Base-by-base conservation (phyloP, 2,329 filamentous ascomycete species). In the Fusarium armeniacum region DNA sequence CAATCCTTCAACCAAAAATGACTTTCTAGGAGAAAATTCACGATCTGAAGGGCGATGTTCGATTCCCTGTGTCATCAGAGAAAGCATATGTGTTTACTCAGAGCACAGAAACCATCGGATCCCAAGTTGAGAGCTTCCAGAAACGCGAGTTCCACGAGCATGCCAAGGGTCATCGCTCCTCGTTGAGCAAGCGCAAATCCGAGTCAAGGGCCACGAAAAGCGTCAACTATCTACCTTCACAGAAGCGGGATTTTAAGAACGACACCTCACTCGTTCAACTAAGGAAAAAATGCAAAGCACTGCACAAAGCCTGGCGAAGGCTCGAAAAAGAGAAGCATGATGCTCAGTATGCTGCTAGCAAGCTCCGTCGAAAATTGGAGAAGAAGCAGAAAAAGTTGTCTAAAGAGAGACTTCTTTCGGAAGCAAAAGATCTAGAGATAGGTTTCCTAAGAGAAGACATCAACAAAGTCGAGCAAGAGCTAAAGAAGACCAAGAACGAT, bases 401-500 rank as follows among this genome's bases (percentile, higher is more conserved):
- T 0, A 24, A 32, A 22, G 57, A 46, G 20, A 32, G 4, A 5
- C 18, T 13, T 2, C 24, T 43, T 35, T 56, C 12, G 1, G 20
- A 12, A 12, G 18, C 26, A 24, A 41, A 62, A 20, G 18, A 33
- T 8, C 20, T 62, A 1, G 40, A 62, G 3, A 62, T 54, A 12
- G 12, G 8, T 3, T 36, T 56, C 1, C 3, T 62, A 1, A 32
- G 58, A 20, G 22, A 6, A 3, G 16, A 16, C 0, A 45, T 28
- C 6, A 30, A 4, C 1, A 10, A 6, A 12, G 9, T 20, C 1
- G 2, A 36, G 8, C 16, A n/a, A 10, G 16, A 18, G 2, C 13
- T 57, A 0, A 1, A 5, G 0, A 11, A 38, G 12, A 46, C 4
- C 0, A 12, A 6, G 4, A 2, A 3, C 2, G 24, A 22, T n/a